phyloP scores from a whole-genome alignment of 2,329 filamentous ascomycete genomes.

The Aureobasidium sp. region DNA sequence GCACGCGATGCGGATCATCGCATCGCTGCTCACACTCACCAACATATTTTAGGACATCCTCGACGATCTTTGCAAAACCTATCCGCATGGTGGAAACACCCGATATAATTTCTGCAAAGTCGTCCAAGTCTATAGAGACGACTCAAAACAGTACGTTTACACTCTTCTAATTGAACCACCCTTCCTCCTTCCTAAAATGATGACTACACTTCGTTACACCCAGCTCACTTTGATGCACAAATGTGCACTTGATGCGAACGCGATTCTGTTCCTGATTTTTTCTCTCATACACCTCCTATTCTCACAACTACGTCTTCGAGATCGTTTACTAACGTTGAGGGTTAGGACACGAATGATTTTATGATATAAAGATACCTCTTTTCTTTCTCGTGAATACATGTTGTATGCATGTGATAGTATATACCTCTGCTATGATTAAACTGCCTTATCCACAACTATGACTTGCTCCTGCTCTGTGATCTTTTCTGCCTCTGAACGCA shows the following conservation, averaged over 20 bases:
- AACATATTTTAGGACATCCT: background rate
- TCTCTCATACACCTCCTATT: background rate
- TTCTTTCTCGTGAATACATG: background rate
- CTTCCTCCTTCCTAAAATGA: constrained; percentile 50
- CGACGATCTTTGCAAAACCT: background rate
- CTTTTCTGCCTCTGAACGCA: no score
- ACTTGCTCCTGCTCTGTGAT: no score
- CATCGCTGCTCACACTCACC: background rate
- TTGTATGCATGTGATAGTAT: background rate
- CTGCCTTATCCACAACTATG: no score
- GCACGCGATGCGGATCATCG: background rate
- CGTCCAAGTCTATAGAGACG: background rate
- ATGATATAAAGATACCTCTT: background rate
- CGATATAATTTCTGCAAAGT: background rate
- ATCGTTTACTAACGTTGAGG: background rate
- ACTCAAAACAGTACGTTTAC: background rate
- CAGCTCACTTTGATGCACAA: constrained; percentile 98
- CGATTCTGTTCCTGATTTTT: constrained; percentile 41
- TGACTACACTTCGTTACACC: constrained; percentile 90
- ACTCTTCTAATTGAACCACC: constrained; percentile 15
- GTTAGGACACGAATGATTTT: background rate
- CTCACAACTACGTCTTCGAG: background rate
- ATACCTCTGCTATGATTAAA: background rate
- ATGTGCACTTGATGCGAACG: constrained; percentile 77
- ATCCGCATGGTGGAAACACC: background rate